A percentile compares a stretch with the other conserved stretches of the same genome.
phyloP scores from a whole-genome alignment of 495 filamentous ascomycete species.

The Talaromyces stipitatus region DNA sequence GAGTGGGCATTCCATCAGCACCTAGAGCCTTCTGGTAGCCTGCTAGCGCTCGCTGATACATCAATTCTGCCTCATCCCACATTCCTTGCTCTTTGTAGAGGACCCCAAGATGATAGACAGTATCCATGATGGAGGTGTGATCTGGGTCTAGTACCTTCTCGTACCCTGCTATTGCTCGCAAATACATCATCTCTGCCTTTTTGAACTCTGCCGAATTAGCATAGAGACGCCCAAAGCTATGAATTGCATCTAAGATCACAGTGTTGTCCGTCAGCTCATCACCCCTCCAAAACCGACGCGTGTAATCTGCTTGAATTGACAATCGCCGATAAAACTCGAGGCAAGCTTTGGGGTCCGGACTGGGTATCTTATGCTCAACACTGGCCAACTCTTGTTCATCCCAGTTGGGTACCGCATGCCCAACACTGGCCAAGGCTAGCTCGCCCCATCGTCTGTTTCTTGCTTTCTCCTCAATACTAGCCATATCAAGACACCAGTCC shows the following conservation, averaged over 20 bases:
- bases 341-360: no score
- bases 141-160: slow-evolving; percentile 19
- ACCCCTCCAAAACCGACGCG: background rate
- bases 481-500: slow-evolving; percentile 22
- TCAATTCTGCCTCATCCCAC: slow-evolving; percentile 24
- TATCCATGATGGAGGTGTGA: slow-evolving; percentile 26
- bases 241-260: background rate
- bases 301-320: slow-evolving; percentile 27
- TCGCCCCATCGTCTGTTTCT: background rate
- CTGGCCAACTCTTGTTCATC: background rate
- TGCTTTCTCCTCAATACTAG: slow-evolving; percentile 13
- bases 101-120: slow-evolving; percentile 23
- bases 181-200: slow-evolving; percentile 17
- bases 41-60: slow-evolving; percentile 23
- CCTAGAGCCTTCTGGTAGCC: slow-evolving; percentile 3
- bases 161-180: slow-evolving; percentile 14
- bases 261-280: slow-evolving; percentile 1
- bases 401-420: slow-evolving; percentile 18
- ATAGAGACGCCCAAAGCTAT: slow-evolving; percentile 29
- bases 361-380: slow-evolving; percentile 25
- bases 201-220: slow-evolving; percentile 23
- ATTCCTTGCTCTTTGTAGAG: slow-evolving; percentile 24
- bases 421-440: slow-evolving; percentile 9
- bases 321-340: slow-evolving; percentile 25
- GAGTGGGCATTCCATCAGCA: background rate